Base-by-base conservation (phyloP, 2,329 filamentous ascomycete species). In the Lachnellula arida region DNA sequence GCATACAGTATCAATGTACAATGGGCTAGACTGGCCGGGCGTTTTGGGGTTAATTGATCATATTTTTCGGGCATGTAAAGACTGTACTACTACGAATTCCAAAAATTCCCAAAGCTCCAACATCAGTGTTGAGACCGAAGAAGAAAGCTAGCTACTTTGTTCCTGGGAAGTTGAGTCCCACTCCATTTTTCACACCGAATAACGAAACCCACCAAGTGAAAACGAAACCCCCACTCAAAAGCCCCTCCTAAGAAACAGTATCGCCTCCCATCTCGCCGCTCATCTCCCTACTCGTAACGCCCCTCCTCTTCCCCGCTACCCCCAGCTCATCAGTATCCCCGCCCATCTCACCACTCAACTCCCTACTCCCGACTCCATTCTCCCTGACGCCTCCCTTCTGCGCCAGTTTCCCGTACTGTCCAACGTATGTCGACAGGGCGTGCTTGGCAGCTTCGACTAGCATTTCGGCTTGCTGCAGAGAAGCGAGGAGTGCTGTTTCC, bases 321-420 rank as follows among this genome's bases (percentile, higher is more conserved):
- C 51, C 49, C 19, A 49, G 55, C 39, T 43, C 51, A 61, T 56
- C 66, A 55, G 82, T 85, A 76, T 85, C 82, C 17, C 81, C 81
- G 55, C 81, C 80, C 80, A 85, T 82, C 75, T 85, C 82, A 50
- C 81, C 81, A 63, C 77, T 76, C 70, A 84, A 64, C 63, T 82
- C 80, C 53, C 81, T 70, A 65, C 78, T 80, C 5, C 49, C 23
- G 28, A 52, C 17, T 50, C 61, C 40, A 48, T 52, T 52, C 14
- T 15, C n/a, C 11, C 23, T 28, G 2, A 5, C n/a, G 19, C 15
- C n/a, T 37, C 4, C 46, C 1, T 12, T 17, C 47, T 51, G 19
- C 34, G 42, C 8, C 6, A 37, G 11, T 5, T 28, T 28, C 28
- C 28, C 8, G 2, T 15, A 22, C 12, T 47, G 22, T 4, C 15